Percentiles rank a stretch among this genome's conserved stretches.
Conservation (phyloP, 2,329 filamentous ascomycete genomes). For the Ceratocystis eucalypticola region DNA sequence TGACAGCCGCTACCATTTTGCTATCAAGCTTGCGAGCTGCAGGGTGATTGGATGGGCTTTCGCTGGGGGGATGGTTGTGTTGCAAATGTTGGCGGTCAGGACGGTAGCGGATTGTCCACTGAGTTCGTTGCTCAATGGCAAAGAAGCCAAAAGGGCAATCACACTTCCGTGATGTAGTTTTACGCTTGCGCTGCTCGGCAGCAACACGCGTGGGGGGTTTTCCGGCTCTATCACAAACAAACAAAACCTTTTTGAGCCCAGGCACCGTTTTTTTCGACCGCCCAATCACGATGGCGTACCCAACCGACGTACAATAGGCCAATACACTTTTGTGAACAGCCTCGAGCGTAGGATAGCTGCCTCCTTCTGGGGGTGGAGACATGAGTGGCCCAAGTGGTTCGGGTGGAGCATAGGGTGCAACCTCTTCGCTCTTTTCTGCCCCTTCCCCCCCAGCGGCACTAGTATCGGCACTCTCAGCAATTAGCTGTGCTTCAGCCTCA, state of each 20-base stretch:
- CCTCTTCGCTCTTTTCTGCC: slow-evolving; percentile 34
- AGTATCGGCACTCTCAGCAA: slow-evolving; percentile 26
- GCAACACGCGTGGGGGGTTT: slow-evolving; percentile 49
- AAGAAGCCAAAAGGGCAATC: slow-evolving; percentile 59
- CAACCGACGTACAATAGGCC: slow-evolving; percentile 52
- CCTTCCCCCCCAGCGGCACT: slow-evolving; percentile 36
- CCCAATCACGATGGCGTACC: slow-evolving; percentile 55
- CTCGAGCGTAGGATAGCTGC: slow-evolving; percentile 50
- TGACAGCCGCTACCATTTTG: slow-evolving; percentile 54
- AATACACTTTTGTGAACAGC: slow-evolving; percentile 51
- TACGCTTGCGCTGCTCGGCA: slow-evolving; percentile 49
- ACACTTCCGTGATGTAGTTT: slow-evolving; percentile 55
- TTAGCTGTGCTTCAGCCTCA: slow-evolving; percentile 13
- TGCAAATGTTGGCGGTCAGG: slow-evolving; percentile 43
- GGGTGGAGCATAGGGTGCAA: slow-evolving; percentile 38
- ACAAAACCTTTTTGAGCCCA: slow-evolving; percentile 52
- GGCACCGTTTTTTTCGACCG: slow-evolving; percentile 55
- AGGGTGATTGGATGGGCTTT: slow-evolving; percentile 52
- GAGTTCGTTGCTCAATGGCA: slow-evolving; percentile 51
- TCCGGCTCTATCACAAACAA: slow-evolving; percentile 52
- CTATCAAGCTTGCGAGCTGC: slow-evolving; percentile 52
- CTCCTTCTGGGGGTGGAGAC: slow-evolving; percentile 50
- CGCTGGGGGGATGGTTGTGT: slow-evolving; percentile 53
- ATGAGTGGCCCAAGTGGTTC: slow-evolving; percentile 46
- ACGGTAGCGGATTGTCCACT: slow-evolving; percentile 53